Evolutionary conservation across 1,284 basidiomycete genomes (phyloP), one percentile per base, ranked within the genome.

Genomic region (Ceratobasidium sp.): DNA sequence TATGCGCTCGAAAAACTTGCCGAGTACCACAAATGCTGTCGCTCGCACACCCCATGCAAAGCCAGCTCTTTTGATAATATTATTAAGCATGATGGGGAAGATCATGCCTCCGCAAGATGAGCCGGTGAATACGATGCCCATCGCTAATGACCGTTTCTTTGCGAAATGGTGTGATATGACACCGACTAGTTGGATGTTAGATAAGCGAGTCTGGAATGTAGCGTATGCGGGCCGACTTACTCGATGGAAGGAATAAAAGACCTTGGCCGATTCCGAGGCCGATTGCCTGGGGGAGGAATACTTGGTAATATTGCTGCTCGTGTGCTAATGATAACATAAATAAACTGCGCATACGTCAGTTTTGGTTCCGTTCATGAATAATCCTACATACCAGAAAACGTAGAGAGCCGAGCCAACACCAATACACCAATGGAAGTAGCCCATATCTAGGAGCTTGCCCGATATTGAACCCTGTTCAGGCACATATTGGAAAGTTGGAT

Each of bases 81-180:
- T 85, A 78, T 89, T 89, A 33, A 93, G 86, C 84, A 92, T 86
- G 77, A 93, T 88, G 0, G 92, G 91, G 80, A 89, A 93, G 9
- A 92, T 84, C 2, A 93, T 89, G 9, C 92, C 92, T 28, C 91
- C 91, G 88, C 82, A 79, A 54, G 83, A 83, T 78, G 68, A 90
- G 84, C 59, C 90, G 89, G 62, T 90, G 86, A 33, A 86, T 13
- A 86, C 87, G 54, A 89, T 84, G n/a, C 88, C 88, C 80, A 89
- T 86, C 1, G 87, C 88, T 2, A 89, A 79, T 13, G 88, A 84
- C 17, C 88, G 86, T 20, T 85, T 84, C 67, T 87, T 85, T 79
- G 84, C 81, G 83, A 91, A 88, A 85, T 91, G 84, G 62, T 88
- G 87, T 44, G 91, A 85, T 66, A 92, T 84, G 80, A 90, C 87